Percentiles rank a stretch among this genome's conserved stretches.
Evolutionary conservation across 805 yeast genomes (phyloP).

Genomic region (Kregervanrija fluxuum): DNA sequence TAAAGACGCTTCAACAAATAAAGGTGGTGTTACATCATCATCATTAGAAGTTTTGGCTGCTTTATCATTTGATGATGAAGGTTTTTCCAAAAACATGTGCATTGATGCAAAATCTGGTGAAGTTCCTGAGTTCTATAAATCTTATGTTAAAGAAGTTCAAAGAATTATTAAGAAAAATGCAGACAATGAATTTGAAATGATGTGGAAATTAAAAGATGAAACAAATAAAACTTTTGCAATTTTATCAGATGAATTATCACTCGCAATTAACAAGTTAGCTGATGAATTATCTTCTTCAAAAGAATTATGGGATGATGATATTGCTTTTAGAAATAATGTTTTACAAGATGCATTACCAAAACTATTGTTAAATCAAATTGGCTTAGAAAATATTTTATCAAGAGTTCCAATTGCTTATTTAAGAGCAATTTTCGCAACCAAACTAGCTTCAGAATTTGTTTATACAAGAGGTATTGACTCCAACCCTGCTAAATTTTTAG

Average conservation of each 20-base stretch:
- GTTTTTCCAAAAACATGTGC: constrained; percentile 76
- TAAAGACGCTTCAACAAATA: constrained; percentile 95
- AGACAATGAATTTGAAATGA: constrained; percentile 71
- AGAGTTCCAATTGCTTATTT: constrained; percentile 86
- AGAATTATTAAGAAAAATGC: constrained; percentile 70
- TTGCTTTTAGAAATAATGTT: constrained; percentile 66
- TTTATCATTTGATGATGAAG: constrained; percentile 78
- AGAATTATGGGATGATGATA: constrained; percentile 81
- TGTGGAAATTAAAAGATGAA: constrained; percentile 67
- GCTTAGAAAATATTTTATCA: constrained; percentile 57
- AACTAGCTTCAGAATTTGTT: constrained; percentile 77
- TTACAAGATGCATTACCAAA: constrained; percentile 73
- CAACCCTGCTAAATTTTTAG: constrained; percentile 72
- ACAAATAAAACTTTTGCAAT: constrained; percentile 59
- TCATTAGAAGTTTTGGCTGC: constrained; percentile 94
- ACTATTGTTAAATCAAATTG: constrained; percentile 55
- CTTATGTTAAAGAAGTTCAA: constrained; percentile 85
- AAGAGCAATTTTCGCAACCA: constrained; percentile 82
- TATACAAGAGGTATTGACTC: constrained; percentile 75
- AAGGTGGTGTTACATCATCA: constrained; percentile 98
- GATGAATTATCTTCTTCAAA: constrained; percentile 71
- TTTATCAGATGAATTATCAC: constrained; percentile 63
- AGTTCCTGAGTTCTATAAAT: constrained; percentile 68
- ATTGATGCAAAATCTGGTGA: constrained; percentile 43
- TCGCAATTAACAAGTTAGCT: constrained; percentile 64